A percentile compares a stretch with the other conserved stretches of the same genome.
Conservation (phyloP, 192 early-diverging fungal species). For the Podila verticillata region DNA sequence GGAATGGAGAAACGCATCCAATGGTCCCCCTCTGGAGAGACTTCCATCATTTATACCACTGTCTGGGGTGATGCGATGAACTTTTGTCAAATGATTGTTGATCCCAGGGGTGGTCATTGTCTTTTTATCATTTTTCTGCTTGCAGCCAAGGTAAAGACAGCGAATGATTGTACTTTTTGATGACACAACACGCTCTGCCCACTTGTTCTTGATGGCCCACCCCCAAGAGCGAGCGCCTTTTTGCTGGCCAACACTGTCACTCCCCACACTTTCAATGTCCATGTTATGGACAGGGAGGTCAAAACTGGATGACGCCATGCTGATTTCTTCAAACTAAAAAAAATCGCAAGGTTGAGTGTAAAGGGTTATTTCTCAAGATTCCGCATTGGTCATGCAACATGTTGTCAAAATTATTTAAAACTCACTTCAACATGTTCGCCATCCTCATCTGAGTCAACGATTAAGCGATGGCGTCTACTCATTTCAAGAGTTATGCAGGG, state of each 20-base stretch:
- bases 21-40: constrained; percentile 12
- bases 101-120: constrained; percentile 17
- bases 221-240: constrained; percentile 3
- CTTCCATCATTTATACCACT: constrained; percentile 19
- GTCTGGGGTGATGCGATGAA: neutral
- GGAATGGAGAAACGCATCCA: constrained; percentile 9
- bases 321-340: neutral
- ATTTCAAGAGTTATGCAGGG: no score
- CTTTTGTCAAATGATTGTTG: constrained; percentile 5
- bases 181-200: neutral
- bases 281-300: constrained; percentile 1
- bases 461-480: no score
- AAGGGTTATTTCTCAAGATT: no score
- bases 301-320: neutral
- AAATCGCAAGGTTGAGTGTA: no score
- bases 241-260: neutral
- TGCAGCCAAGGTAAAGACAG: constrained; percentile 21
- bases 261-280: constrained; percentile 3
- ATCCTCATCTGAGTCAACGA: no score
- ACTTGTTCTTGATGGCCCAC: constrained; percentile 18
- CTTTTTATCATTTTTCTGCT: neutral
- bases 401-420: no score
- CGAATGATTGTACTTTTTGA: neutral
- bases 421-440: no score
- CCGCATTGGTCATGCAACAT: no score